A percentile compares a stretch with the other conserved stretches of the same genome.
phyloP scores from a whole-genome alignment of 768 basidiomycete genomes.

The Kwoniella heveanensis region DNA sequence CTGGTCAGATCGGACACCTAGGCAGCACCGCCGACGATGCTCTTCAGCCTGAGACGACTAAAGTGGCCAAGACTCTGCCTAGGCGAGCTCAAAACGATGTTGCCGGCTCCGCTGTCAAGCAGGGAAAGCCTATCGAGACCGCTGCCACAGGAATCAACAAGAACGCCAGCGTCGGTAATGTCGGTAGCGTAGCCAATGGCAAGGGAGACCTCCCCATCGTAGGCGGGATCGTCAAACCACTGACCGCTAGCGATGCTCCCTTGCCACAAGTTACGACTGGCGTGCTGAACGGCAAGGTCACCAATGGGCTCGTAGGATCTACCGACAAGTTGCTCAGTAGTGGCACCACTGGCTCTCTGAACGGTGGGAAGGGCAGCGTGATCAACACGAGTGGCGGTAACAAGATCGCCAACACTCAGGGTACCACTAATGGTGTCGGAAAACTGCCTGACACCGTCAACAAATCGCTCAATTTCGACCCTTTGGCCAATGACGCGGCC shows the following conservation, averaged over 20 bases:
- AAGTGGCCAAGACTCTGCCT: slow-evolving; percentile 3
- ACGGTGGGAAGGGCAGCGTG: background rate
- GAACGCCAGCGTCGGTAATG: background rate
- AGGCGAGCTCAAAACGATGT: background rate
- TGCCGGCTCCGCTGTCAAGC: background rate
- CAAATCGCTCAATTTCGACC: slow-evolving; percentile 1
- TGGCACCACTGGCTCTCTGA: slow-evolving; percentile 4
- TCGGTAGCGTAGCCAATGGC: background rate
- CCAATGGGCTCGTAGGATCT: slow-evolving; percentile 3
- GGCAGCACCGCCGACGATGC: slow-evolving; percentile 9
- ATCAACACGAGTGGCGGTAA: slow-evolving; percentile 1
- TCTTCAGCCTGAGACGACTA: slow-evolving; percentile 1
- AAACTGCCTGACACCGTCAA: slow-evolving; percentile 6
- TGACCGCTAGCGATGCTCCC: background rate
- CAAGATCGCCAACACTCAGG: background rate
- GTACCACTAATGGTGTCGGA: background rate
- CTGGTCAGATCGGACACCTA: slow-evolving; percentile 1
- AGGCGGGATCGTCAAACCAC: background rate
- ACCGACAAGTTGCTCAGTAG: slow-evolving; percentile 1
- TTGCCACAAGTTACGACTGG: background rate
- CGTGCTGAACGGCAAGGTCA: slow-evolving; percentile 1
- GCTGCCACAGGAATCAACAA: slow-evolving; percentile 1
- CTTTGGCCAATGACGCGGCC: background rate
- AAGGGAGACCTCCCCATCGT: background rate
- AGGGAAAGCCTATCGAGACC: slow-evolving; percentile 2